These are phyloP conservation scores for Coemansia sp. DNA, from an alignment of 192 early-diverging fungal genomes.

Conservation along the genomic window DNA sequence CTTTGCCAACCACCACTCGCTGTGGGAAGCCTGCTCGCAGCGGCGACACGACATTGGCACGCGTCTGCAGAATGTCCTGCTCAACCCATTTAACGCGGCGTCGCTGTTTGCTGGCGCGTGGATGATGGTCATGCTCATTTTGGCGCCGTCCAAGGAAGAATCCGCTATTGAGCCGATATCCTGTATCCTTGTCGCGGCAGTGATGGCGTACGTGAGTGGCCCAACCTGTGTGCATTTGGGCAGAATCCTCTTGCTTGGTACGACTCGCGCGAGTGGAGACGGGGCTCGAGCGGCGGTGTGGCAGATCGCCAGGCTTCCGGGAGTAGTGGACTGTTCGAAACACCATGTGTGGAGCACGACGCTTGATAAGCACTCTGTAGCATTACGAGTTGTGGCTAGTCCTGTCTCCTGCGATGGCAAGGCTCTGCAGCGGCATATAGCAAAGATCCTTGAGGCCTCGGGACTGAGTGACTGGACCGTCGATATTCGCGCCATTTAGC, in stretches of 20 bases:
- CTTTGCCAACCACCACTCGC: constrained; percentile 37
- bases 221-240: constrained; percentile 42
- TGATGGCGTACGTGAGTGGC: constrained; percentile 33
- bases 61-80: constrained; percentile 31
- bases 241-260: constrained; percentile 27
- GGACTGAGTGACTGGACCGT: constrained; percentile 24
- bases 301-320: constrained; percentile 30
- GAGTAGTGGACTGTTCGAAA: constrained; percentile 27
- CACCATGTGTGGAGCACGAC: constrained; percentile 35
- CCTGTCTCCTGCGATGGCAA: neutral
- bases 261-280: constrained; percentile 6
- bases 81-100: constrained; percentile 41
- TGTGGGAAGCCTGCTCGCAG: constrained; percentile 32
- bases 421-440: constrained; percentile 20
- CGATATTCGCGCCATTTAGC: constrained; percentile 16
- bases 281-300: constrained; percentile 8
- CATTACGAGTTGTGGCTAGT: constrained; percentile 28
- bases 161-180: constrained; percentile 39
- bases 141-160: constrained; percentile 31
- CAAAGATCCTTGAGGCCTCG: constrained; percentile 15
- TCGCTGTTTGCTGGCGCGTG: constrained; percentile 40
- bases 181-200: constrained; percentile 30
- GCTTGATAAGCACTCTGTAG: constrained; percentile 12
- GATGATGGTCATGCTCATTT: constrained; percentile 22
- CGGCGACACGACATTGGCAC: constrained; percentile 9